phyloP scores from a whole-genome alignment of 345 rosid species.

The Corchorus olitorius region DNA sequence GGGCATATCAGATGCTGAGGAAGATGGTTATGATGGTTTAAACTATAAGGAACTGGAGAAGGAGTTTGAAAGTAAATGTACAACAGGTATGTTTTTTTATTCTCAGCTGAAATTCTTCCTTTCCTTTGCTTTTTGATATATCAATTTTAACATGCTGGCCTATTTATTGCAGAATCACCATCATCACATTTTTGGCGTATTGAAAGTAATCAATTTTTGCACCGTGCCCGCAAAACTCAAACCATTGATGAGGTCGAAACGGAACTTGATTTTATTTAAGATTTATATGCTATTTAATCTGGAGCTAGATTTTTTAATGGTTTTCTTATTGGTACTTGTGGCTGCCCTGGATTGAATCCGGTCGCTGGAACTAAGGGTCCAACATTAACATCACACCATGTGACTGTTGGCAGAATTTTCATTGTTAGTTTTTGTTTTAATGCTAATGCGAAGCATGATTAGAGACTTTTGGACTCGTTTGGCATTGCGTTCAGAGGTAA shows the following conservation, averaged over 20 bases:
- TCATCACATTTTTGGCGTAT: slow-evolving; percentile 67
- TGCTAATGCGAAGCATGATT: too few relatives aligned
- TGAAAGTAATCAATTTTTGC: slow-evolving; percentile 76
- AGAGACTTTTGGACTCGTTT: not conserved
- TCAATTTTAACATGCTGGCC: slow-evolving; percentile 21
- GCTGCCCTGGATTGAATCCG: too few relatives aligned
- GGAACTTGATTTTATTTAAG: slow-evolving; percentile 19
- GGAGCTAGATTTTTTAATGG: not conserved
- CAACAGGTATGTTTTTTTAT: slow-evolving; percentile 44
- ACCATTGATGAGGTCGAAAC: slow-evolving; percentile 87
- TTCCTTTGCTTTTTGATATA: not conserved
- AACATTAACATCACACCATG: too few relatives aligned
- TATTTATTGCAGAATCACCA: slow-evolving; percentile 50
- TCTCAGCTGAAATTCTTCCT: not conserved
- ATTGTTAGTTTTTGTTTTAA: slow-evolving; percentile 1
- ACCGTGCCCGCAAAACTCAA: slow-evolving; percentile 82
- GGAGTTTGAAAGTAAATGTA: slow-evolving; percentile 47
- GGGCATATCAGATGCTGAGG: slow-evolving; percentile 88
- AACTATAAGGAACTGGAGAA: slow-evolving; percentile 54
- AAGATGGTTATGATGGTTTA: slow-evolving; percentile 62
- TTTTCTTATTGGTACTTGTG: too few relatives aligned
- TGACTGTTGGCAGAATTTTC: not conserved
- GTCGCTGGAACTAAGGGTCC: too few relatives aligned
- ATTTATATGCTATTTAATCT: not conserved
- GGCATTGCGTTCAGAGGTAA: too few relatives aligned